Base-by-base conservation (phyloP, 2,329 filamentous ascomycete species). In the Neopestalotiopsis clavispora region DNA sequence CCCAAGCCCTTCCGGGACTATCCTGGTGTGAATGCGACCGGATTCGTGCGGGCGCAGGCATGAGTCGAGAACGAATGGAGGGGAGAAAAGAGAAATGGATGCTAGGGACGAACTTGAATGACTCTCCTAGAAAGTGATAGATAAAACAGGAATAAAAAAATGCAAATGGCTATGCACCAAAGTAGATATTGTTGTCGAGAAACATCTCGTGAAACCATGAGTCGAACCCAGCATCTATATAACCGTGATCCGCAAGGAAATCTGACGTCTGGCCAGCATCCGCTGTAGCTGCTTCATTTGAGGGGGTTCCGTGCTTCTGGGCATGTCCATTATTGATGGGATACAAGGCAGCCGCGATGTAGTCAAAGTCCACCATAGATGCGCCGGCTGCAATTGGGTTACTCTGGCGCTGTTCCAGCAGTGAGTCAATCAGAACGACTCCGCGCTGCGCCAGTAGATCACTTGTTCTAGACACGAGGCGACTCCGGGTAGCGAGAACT, bases 131-230 rank as follows among this genome's bases (percentile, higher is more conserved):
- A 52, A n/a, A 52, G 45, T n/a, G n/a, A 52, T n/a, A 52, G 14
- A n/a, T n/a, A 20, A 17, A 52, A 9, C 6, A n/a, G 9, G 4
- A 3, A 52, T 52, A 52, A 9, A 6, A 13, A 13, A 23, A 52
- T 52, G n/a, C 34, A 20, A n/a, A 23, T 23, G 14, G 4, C 32
- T 32, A 38, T 28, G 12, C 13, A 32, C 32, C 57, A 60, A 60
- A 30, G 28, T 60, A 60, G 12, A 32, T 60, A 10, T 20, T 59
- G 30, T 30, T 34, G 20, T 30, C 30, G 23, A 59, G 23, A 63
- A 63, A 63, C 60, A 63, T 63, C 12, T 63, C 60, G 34, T 63
- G 40, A 20, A 63, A 63, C 60, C 60, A 63, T 12, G 38, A 40
- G 23, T 63, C 60, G 20, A 63, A 63, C 5, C 38, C 60, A 17